Base-by-base conservation (phyloP, 176 grass and related monocot genomes). In the Phoenix roebelenii region DNA sequence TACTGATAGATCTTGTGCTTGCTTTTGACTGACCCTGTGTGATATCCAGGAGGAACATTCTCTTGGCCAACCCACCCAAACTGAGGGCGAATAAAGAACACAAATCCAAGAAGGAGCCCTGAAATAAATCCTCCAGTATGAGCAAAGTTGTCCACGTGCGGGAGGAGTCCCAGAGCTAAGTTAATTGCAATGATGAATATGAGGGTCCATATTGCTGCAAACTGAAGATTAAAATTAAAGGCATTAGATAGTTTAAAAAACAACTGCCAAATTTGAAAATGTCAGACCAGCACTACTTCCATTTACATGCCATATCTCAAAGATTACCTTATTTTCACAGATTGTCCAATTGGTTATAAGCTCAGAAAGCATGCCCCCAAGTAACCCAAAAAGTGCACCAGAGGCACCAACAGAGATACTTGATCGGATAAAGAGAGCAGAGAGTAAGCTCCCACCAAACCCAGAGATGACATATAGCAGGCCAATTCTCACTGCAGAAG, bases 291-390 rank as follows among this genome's bases (percentile, higher is more conserved):
- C 54, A 63, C 17, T 54, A 55, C 15, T 44, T 28, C 66, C 49
- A 30, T 5, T 25, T 53, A 16, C 16, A 55, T 55, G 25, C 16
- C 9, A 54, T n/a, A 18, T 28, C 50, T 54, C 24, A 16, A 64
- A 18, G 39, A 23, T 52, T 5, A 95, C 90, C 83, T 96, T 90
- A 64, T 96, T 90, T 70, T 65, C 84, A 52, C 88, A 88, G 54
- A 96, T 83, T 18, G 92, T 67, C 92, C 92, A 96, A 72, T 96
- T 96, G 16, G 72, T 96, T 58, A 96, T 72, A n/a, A 96, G 86
- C 23, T 96, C 92, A 25, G 92, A 90, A 60, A 96, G 92, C 92
- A 96, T 96, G 16, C 79, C 82, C 3, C 83, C 92, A 17, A 96
- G 77, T 64, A 97, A 71, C 23, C 92, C 92, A 49, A 88, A 97